Base-by-base conservation (phyloP, 106 monocot species). In the Posidonia australis region DNA sequence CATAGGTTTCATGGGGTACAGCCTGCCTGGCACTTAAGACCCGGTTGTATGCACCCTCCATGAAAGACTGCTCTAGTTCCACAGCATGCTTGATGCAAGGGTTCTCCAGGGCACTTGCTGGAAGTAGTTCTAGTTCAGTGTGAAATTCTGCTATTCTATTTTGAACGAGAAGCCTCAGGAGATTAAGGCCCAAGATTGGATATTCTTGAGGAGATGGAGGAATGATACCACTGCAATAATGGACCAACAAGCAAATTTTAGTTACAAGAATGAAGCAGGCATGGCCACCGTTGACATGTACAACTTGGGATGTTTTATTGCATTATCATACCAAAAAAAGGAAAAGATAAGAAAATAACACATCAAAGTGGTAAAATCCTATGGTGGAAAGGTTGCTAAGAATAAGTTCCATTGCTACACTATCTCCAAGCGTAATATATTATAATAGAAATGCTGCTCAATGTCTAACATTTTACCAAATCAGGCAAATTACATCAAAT, bases 81-180 rank as follows among this genome's bases (percentile, higher is more conserved):
- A 90, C 87, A 28, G 96, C 90, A 73, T 96, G 87, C 56, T 80
- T 90, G 62, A 96, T 90, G 77, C 87, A 96, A 19, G 78, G 82
- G 51, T 96, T 82, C 67, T 90, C 90, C 24, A 96, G 67, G 22
- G 87, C 90, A 67, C 58, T 75, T 26, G 82, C 47, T 16, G 87
- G 72, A 60, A 96, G 90, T 7, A 90, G 80, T 72, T 96, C 96
- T 19, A 90, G 62, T 65, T 96, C 96, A 25, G 84, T 90, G 64
- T 96, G 96, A 64, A 96, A 96, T 67, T 96, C 96, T 5, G 96
- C 90, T 60, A 96, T 96, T 79, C 96, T 77, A 51, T 96, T 98
- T 65, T 96, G 96, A 12, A 90, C 86, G 17, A 96, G 80, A 9
- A 96, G 82, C 78, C 96, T 84, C 67, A 96, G 72, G 65, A 90